These are phyloP conservation scores for Pharus latifolius DNA, from an alignment of 176 grass and related monocot species.

Conservation along the genomic window DNA sequence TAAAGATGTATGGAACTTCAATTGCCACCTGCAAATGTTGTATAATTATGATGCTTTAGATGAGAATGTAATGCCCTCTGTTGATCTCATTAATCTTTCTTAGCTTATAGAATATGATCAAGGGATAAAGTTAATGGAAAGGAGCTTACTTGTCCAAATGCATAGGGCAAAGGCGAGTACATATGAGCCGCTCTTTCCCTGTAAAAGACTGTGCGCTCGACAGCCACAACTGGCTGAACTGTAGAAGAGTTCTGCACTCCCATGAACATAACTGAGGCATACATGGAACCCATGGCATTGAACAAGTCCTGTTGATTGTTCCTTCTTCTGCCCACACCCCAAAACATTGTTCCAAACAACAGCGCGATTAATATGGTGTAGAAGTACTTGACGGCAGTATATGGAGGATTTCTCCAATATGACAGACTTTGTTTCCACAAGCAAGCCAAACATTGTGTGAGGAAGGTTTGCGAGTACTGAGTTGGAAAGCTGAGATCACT, in stretches of 20 bases:
- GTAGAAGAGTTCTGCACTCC: slow-evolving; percentile 56
- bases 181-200: slow-evolving; percentile 75
- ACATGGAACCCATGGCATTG: slow-evolving; percentile 93
- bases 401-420: slow-evolving; percentile 94
- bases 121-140: background rate
- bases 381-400: slow-evolving; percentile 72
- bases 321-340: slow-evolving; percentile 59
- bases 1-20: slow-evolving; percentile 68
- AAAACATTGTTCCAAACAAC: slow-evolving; percentile 84
- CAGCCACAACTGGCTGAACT: slow-evolving; percentile 61
- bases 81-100: background rate
- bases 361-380: slow-evolving; percentile 63
- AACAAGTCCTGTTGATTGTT: slow-evolving; percentile 53
- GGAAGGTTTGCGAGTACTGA: slow-evolving; percentile 51
- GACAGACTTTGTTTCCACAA: slow-evolving; percentile 81
- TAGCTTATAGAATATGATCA: background rate
- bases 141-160: slow-evolving; percentile 59
- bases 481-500: slow-evolving; percentile 66
- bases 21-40: slow-evolving; percentile 53
- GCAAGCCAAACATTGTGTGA: slow-evolving; percentile 67
- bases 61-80: background rate
- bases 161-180: slow-evolving; percentile 83
- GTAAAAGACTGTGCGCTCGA: slow-evolving; percentile 79
- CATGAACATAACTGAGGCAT: slow-evolving; percentile 66
- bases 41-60: background rate